These are phyloP conservation scores for Neolentinus lepideus DNA, from an alignment of 1,284 basidiomycete genomes.

Conservation along the genomic window DNA sequence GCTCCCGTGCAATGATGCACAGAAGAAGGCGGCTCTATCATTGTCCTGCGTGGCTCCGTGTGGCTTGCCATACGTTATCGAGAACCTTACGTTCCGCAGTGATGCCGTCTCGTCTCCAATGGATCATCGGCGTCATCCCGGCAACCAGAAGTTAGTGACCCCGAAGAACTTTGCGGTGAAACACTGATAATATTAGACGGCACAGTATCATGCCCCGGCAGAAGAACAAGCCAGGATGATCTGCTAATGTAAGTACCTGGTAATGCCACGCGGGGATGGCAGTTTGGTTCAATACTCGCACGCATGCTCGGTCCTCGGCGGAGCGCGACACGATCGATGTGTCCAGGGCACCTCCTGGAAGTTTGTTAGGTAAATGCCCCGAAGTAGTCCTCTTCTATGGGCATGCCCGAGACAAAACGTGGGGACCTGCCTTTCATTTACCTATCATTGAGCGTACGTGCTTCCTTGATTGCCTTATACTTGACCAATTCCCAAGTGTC, in stretches of 20 bases:
- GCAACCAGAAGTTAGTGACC: too few species aligned
- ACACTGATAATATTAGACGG: not conserved
- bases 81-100: too few species aligned
- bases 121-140: too few species aligned
- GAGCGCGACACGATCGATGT: not conserved
- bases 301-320: not conserved
- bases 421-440: not conserved
- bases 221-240: not conserved
- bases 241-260: not conserved
- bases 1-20: too few species aligned
- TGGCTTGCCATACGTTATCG: too few species aligned
- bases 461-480: not conserved
- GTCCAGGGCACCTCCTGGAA: not conserved
- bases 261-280: not conserved
- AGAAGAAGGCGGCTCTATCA: too few species aligned
- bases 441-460: not conserved
- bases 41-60: too few species aligned
- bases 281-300: not conserved
- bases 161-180: too few species aligned
- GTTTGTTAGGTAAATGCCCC: not conserved
- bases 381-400: not conserved
- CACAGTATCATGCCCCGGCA: not conserved
- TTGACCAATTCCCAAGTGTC: not conserved
- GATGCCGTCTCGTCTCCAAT: too few species aligned
- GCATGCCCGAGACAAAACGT: not conserved